Base-by-base conservation (phyloP, 1,284 basidiomycete genomes). In the Tilletia walkeri region DNA sequence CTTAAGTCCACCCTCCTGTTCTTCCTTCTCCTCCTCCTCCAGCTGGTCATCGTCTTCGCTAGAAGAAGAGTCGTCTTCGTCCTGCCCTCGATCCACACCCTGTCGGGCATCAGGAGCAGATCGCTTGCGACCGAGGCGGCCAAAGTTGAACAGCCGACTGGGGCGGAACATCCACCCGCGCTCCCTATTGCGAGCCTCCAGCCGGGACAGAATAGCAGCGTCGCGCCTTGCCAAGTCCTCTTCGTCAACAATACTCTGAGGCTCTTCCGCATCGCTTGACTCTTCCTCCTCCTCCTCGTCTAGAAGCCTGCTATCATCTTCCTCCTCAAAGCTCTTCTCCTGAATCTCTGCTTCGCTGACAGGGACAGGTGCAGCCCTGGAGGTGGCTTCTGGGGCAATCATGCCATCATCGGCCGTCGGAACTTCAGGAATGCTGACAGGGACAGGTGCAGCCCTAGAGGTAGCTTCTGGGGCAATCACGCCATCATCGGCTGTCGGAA, bases 111-210 rank as follows among this genome's bases (percentile, higher is more conserved):
- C n/a, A 6, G 54, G 34, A 3, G 20, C 24, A 12, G 54, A n/a
- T 12, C 54, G 54, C 54, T 56, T 56, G 1, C 54, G 54, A 56
- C 54, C 54, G 20, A 56, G 24, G 4, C 54, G 5, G 16, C 54
- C 54, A 56, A 56, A 56, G 54, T 30, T 56, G 24, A 56, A 12
- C 12, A 56, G 54, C n/a, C 20, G 18, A 34, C 54, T 56, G 5
- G 54, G 54, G 20, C 54, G 20, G 54, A 56, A 56, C 34, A 34
- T 34, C 54, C 54, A 56, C 12, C 54, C 54, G 14, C 54, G 54
- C 10, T 20, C 5, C 54, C 34, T 56, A 24, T 56, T 56, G 12
- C 54, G 16, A 1, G 54, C 54, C 54, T 56, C 54, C n/a, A 56
- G 54, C 3, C 54, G 54, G 3, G 54, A 56, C 54, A 56, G 20